Evolutionary conservation across 805 yeast species (phyloP).

Genomic region (Torulaspora gathmanii): DNA sequence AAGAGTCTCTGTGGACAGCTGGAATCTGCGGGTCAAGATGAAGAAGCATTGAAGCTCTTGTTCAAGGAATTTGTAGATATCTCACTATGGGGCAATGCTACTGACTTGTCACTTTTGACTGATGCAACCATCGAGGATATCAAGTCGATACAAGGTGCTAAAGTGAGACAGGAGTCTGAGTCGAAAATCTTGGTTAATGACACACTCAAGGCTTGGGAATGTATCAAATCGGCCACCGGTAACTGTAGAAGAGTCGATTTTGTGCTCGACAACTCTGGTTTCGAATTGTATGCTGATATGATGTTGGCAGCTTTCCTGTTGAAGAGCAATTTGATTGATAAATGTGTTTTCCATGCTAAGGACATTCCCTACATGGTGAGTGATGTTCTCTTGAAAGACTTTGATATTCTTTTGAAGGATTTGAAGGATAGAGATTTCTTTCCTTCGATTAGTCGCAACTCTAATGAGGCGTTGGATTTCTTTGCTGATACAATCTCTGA

Average conservation of each 20-base stretch:
- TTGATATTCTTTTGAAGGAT: slow-evolving; percentile 52
- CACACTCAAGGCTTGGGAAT: slow-evolving; percentile 60
- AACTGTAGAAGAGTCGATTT: slow-evolving; percentile 57
- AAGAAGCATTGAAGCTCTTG: slow-evolving; percentile 47
- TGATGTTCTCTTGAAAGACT: slow-evolving; percentile 86
- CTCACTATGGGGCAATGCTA: slow-evolving; percentile 97
- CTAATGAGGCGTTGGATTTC: slow-evolving; percentile 42
- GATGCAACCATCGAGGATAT: slow-evolving; percentile 88
- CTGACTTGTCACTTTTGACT: slow-evolving; percentile 85
- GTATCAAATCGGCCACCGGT: slow-evolving; percentile 28
- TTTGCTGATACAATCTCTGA: slow-evolving; percentile 44
- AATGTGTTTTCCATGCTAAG: slow-evolving; percentile 80
- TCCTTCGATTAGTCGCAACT: slow-evolving; percentile 27
- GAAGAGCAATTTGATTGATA: slow-evolving; percentile 59
- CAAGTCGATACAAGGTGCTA: slow-evolving; percentile 85
- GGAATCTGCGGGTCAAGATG: slow-evolving; percentile 8
- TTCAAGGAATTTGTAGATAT: slow-evolving; percentile 83
- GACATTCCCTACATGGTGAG: slow-evolving; percentile 96
- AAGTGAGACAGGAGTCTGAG: slow-evolving; percentile 76
- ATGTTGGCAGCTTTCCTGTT: slow-evolving; percentile 60
- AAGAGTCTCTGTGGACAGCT: slow-evolving; percentile 39
- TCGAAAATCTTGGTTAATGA: slow-evolving; percentile 76
- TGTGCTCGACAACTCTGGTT: slow-evolving; percentile 90
- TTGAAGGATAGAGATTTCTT: slow-evolving; percentile 50
- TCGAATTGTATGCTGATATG: slow-evolving; percentile 87